phyloP scores from a whole-genome alignment of 2,329 filamentous ascomycete genomes.

The Diplocarpon mali region DNA sequence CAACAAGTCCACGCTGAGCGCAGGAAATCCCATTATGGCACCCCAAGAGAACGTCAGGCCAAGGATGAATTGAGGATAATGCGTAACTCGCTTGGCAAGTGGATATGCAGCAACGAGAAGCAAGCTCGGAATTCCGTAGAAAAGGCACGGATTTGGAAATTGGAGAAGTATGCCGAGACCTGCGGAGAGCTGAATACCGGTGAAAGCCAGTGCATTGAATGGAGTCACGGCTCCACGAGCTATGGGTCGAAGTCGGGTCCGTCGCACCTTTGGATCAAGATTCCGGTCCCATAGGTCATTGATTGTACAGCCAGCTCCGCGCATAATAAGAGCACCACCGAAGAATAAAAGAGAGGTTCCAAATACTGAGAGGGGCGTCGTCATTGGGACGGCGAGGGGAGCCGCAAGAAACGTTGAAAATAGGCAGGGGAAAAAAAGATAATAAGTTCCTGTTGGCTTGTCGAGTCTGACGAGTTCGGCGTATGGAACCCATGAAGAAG shows the following conservation, averaged over 20 bases:
- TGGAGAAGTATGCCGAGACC: constrained; percentile 67
- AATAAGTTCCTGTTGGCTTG: constrained; percentile 73
- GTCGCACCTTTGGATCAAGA: constrained; percentile 67
- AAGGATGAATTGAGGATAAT: constrained; percentile 77
- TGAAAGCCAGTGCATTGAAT: constrained; percentile 60
- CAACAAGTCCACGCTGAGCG: constrained; percentile 67
- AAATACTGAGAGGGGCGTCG: constrained; percentile 48
- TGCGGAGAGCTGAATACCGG: constrained; percentile 60
- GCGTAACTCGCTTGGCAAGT: constrained; percentile 72
- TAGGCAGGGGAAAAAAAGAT: constrained; percentile 75
- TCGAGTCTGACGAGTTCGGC: constrained; percentile 72
- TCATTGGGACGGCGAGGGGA: constrained; percentile 51
- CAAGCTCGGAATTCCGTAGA: constrained; percentile 66
- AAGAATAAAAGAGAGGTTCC: constrained; percentile 61
- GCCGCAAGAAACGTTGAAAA: constrained; percentile 77
- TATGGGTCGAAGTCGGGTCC: constrained; percentile 70
- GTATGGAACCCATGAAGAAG: constrained; percentile 63
- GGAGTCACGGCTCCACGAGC: constrained; percentile 68
- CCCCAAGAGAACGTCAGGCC: constrained; percentile 85
- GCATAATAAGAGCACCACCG: constrained; percentile 71
- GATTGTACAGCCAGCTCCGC: constrained; percentile 77
- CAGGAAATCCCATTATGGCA: constrained; percentile 77
- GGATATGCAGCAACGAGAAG: constrained; percentile 67
- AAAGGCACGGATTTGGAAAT: constrained; percentile 63
- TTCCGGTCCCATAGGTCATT: constrained; percentile 88